phyloP scores from a whole-genome alignment of 345 rosid species.

The Salix koriyanagi region DNA sequence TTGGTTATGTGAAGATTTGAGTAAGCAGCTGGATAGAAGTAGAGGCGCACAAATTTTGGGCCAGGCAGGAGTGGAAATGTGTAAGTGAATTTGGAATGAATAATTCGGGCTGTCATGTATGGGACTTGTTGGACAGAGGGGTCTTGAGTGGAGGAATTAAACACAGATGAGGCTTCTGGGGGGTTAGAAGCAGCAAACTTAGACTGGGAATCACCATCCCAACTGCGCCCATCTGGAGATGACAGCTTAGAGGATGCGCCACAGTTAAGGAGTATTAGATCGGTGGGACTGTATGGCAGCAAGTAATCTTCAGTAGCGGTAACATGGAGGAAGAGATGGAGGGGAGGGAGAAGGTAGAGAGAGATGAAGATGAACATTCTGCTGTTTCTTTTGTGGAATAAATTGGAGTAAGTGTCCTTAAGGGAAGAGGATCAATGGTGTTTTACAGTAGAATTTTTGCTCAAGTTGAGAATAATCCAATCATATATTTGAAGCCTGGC shows the following conservation, averaged over 20 bases:
- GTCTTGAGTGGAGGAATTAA: background rate
- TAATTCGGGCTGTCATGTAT: slow-evolving; percentile 24
- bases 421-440: no score
- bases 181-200: slow-evolving; percentile 7
- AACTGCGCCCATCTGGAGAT: slow-evolving; percentile 1
- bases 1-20: background rate
- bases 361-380: no score
- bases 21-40: slow-evolving; percentile 12
- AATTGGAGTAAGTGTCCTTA: no score
- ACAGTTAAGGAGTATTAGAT: slow-evolving; percentile 16
- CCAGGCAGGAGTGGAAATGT: slow-evolving; percentile 28
- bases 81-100: slow-evolving; percentile 25
- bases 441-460: no score
- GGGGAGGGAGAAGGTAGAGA: background rate
- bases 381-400: no score
- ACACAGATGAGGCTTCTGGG: background rate
- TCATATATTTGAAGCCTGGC: no score
- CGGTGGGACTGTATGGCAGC: background rate
- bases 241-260: slow-evolving; percentile 8
- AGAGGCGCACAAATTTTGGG: slow-evolving; percentile 29
- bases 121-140: background rate
- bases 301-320: background rate
- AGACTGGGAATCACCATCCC: slow-evolving; percentile 27
- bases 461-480: no score
- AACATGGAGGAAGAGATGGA: background rate